Conservation (phyloP, 176 grass and related monocot species). For the Raddia distichophylla region DNA sequence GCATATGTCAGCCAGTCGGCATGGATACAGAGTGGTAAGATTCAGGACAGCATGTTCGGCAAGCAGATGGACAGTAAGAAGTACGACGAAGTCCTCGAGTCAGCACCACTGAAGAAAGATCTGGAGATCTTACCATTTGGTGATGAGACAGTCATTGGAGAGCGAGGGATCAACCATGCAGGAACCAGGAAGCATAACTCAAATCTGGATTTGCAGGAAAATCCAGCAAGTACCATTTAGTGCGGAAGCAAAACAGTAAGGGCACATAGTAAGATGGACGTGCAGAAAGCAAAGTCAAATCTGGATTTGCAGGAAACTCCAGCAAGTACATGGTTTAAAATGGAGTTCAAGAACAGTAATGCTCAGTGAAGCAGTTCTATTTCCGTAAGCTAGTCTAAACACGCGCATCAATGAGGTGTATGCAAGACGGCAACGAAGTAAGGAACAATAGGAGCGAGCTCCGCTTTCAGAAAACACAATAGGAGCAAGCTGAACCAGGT, state of each 20-base stretch:
- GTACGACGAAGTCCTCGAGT: slow-evolving; percentile 45
- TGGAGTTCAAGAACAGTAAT: background rate
- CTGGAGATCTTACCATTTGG: slow-evolving; percentile 53
- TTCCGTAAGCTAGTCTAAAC: background rate
- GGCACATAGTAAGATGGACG: background rate
- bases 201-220: no score
- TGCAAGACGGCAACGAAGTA: background rate
- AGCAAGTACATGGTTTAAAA: background rate
- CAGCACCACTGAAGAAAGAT: slow-evolving; percentile 48
- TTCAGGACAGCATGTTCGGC: slow-evolving; percentile 58
- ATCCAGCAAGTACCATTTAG: no score
- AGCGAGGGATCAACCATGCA: slow-evolving; percentile 58
- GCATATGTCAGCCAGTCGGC: slow-evolving; percentile 58
- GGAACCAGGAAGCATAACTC: no score
- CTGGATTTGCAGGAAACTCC: background rate
- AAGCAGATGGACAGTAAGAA: slow-evolving; percentile 46
- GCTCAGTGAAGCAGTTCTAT: background rate
- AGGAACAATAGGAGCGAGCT: background rate
- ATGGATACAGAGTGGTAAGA: slow-evolving; percentile 60
- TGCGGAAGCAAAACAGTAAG: background rate
- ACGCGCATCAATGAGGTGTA: background rate
- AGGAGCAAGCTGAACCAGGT: background rate
- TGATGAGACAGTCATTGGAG: slow-evolving; percentile 51
- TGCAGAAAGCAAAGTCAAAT: background rate
- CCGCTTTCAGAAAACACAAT: no score